Conservation (phyloP, 2,329 filamentous ascomycete species). For the Ophiosphaerella narmari region DNA sequence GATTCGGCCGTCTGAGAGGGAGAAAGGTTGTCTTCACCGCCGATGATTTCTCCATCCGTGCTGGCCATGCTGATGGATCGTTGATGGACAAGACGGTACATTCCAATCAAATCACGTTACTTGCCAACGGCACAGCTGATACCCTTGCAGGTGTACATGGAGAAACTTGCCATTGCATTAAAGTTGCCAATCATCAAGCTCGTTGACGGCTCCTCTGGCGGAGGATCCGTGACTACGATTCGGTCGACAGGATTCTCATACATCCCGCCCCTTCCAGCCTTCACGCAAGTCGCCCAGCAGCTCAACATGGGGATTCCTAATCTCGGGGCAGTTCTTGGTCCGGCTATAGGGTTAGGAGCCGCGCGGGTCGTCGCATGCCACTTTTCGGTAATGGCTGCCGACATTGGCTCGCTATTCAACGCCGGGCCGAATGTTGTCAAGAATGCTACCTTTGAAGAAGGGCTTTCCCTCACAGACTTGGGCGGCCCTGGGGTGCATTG, state of each 20-base stretch:
- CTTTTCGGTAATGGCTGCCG: constrained; percentile 68
- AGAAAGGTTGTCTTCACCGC: constrained; percentile 64
- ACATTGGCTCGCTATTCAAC: constrained; percentile 66
- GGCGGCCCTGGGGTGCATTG: constrained; percentile 66
- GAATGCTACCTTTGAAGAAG: constrained; percentile 68
- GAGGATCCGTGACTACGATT: constrained; percentile 66
- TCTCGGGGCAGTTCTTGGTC: constrained; percentile 65
- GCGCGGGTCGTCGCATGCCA: constrained; percentile 66
- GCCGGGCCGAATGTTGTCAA: constrained; percentile 67
- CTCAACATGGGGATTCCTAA: constrained; percentile 68
- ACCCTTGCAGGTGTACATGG: constrained; percentile 56
- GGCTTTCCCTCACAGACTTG: constrained; percentile 61
- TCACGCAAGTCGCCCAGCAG: constrained; percentile 60
- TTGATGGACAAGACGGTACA: constrained; percentile 59
- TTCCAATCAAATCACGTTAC: background rate
- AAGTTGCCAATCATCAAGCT: constrained; percentile 66
- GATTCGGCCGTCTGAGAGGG: constrained; percentile 58
- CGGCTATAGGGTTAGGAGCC: constrained; percentile 67
- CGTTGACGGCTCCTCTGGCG: constrained; percentile 67
- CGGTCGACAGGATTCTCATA: constrained; percentile 61
- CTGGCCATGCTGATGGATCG: constrained; percentile 67
- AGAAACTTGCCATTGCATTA: constrained; percentile 63
- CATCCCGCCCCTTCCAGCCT: constrained; percentile 61
- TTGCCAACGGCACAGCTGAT: constrained; percentile 16
- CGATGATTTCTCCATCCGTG: constrained; percentile 67